Evolutionary conservation across 2,329 filamentous ascomycete genomes (phyloP), one percentile per base, ranked within the genome.

Genomic region (Tolypocladium amazonense): DNA sequence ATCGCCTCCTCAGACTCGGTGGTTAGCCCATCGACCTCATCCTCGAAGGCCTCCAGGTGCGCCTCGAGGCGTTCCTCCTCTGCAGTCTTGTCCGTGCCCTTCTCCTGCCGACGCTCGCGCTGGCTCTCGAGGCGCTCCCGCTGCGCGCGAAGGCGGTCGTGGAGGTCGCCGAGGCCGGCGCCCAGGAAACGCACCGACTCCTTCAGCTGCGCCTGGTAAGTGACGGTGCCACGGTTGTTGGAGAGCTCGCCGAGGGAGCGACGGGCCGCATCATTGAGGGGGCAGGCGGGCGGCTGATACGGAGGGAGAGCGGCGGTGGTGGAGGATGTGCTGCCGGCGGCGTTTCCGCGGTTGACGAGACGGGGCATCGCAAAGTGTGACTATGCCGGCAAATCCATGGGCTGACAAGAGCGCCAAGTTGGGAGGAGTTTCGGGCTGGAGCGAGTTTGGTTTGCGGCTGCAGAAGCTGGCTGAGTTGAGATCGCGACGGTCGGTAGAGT

Each of bases 271-370:
- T 73, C 69, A 59, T 74, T 72, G 62, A 84, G 76, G 7, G 79
- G 75, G 60, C 73, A 79, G 12, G 72, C 67, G 9, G 77, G 80
- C 3, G 77, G 72, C 60, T 84, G 73, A 70, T 84, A 83, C 1
- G 73, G 71, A 2, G 81, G 81, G n/a, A 83, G 69, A 18, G 72
- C 67, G 27, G 71, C 63, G 27, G 71, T 63, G 6, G 68, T 58
- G 3, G 61, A 62, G 52, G 64, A 58, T 47, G 62, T 52, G 50
- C 60, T 45, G 52, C 61, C 43, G 52, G 62, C 52, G 30, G 63
- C 56, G 25, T 47, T 59, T 60, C 62, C 39, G 59, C 71, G 70
- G 45, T 70, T 70, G 60, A 71, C 61, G 23, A 71, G 68, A 54
- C 70, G 70, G 25, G 73, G 69, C 73, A 75, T 75, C 53, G 58